These are phyloP conservation scores for Nothophytophthora sp. DNA, from an alignment of 352 stramenopile species.

Conservation along the genomic window DNA sequence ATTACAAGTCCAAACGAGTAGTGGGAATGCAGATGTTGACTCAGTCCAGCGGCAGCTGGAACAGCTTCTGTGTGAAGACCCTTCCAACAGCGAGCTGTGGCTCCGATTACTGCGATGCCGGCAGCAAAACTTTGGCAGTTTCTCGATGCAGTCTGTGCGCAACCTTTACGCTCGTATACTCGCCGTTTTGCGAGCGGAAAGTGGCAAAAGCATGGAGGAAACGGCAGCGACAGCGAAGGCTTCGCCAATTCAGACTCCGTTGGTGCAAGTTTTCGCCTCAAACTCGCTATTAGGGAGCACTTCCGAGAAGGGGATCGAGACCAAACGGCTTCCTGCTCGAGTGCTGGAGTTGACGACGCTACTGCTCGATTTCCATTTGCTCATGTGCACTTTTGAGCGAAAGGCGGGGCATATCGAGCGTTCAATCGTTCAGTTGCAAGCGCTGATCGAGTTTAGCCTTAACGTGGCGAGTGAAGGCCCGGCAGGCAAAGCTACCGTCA, in stretches of 20 bases:
- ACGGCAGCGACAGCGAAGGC: neutral
- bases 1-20: constrained; percentile 12
- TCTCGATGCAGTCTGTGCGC: constrained; percentile 66
- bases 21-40: constrained; percentile 31
- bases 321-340: neutral
- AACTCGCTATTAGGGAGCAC: neutral
- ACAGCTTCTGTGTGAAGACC: constrained; percentile 45
- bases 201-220: constrained; percentile 7
- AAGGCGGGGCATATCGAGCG: constrained; percentile 45
- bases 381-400: constrained; percentile 34
- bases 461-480: constrained; percentile 1
- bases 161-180: constrained; percentile 74
- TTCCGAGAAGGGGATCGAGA: neutral
- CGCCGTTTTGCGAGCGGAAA: constrained; percentile 42
- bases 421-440: constrained; percentile 42
- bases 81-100: constrained; percentile 58
- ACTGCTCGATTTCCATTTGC: constrained; percentile 32
- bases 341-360: constrained; percentile 3
- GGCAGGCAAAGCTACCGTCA: neutral
- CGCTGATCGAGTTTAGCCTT: constrained; percentile 51
- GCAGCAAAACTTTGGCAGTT: constrained; percentile 70
- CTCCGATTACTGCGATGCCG: constrained; percentile 43
- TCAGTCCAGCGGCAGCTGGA: constrained; percentile 41
- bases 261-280: neutral
- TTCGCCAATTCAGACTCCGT: neutral